Evolutionary conservation across 306 rosid species (phyloP).

Genomic region (Canavalia gladiata): DNA sequence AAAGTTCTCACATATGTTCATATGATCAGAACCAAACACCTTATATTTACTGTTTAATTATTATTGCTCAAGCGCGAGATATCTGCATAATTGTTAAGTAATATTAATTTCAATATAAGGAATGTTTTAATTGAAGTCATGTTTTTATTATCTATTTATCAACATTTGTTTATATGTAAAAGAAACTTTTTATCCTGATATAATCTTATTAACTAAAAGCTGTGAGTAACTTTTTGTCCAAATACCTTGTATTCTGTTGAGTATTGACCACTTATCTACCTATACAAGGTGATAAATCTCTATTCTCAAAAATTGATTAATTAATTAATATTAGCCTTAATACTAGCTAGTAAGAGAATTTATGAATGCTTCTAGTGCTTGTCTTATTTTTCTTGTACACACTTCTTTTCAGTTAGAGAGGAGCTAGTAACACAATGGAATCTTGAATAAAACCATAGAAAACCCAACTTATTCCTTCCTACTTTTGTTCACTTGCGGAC

Average conservation of each 20-base stretch:
- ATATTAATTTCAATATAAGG: no score
- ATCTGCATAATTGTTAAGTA: no score
- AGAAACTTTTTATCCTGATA: no score
- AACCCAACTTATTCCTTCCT: slow-evolving; percentile 66
- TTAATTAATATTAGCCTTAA: neutral
- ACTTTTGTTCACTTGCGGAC: slow-evolving; percentile 59
- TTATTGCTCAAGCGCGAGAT: no score
- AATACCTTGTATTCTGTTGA: slow-evolving; percentile 33
- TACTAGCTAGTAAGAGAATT: slow-evolving; percentile 41
- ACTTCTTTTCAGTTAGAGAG: slow-evolving; percentile 52
- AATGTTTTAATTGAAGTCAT: no score
- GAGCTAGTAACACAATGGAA: slow-evolving; percentile 50
- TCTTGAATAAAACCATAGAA: slow-evolving; percentile 65
- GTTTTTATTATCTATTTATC: no score
- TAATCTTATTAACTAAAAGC: no score
- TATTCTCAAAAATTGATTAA: slow-evolving; percentile 37
- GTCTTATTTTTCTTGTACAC: slow-evolving; percentile 49
- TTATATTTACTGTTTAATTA: no score
- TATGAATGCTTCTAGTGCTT: slow-evolving; percentile 45
- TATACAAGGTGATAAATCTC: slow-evolving; percentile 43
- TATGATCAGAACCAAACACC: no score
- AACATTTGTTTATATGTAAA: no score
- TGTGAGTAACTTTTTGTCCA: no score
- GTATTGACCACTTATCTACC: slow-evolving; percentile 40
- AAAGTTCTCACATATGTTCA: no score